A percentile compares a stretch with the other conserved stretches of the same genome.
Conservation (phyloP, 345 rosid species). For the Citrus cavaleriei region DNA sequence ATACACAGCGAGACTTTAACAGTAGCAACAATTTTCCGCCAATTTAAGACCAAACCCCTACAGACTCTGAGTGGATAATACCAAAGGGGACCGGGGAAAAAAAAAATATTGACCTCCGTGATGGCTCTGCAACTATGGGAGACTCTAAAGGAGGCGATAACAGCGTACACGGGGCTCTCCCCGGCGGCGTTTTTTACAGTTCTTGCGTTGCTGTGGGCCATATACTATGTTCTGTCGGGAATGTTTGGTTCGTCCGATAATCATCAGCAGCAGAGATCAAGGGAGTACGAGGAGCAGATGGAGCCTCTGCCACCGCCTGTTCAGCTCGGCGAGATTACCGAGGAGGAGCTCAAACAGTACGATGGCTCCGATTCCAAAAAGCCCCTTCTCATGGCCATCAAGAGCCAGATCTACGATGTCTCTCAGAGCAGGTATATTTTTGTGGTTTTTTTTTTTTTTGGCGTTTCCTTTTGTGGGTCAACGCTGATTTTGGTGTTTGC, state of each 20-base stretch:
- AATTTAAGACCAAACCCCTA: neutral
- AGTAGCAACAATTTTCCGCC: neutral
- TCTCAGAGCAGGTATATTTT: conserved; percentile 82
- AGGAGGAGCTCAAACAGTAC: conserved; percentile 76
- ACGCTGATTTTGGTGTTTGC: neutral
- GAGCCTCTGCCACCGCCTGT: conserved; percentile 84
- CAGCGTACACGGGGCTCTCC: conserved; percentile 83
- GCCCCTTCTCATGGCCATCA: conserved; percentile 97
- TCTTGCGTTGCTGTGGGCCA: conserved; percentile 61
- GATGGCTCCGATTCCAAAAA: conserved; percentile 81
- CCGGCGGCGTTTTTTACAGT: conserved; percentile 76
- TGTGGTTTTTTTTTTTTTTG: neutral
- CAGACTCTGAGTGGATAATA: neutral
- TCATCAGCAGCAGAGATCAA: conserved; percentile 36
- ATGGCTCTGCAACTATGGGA: conserved; percentile 95
- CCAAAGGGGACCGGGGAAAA: neutral
- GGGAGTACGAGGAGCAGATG: conserved; percentile 48
- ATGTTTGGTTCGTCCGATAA: conserved; percentile 53
- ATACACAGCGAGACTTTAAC: neutral
- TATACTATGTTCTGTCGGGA: conserved; percentile 66
- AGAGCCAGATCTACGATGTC: conserved; percentile 99
- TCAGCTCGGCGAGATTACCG: conserved; percentile 85
- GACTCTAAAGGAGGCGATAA: conserved; percentile 73
- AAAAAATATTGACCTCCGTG: neutral
- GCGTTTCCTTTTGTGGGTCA: conserved; percentile 1